These are phyloP conservation scores for Phytophthora pinifolia DNA, from an alignment of 352 stramenopile species.

Conservation along the genomic window DNA sequence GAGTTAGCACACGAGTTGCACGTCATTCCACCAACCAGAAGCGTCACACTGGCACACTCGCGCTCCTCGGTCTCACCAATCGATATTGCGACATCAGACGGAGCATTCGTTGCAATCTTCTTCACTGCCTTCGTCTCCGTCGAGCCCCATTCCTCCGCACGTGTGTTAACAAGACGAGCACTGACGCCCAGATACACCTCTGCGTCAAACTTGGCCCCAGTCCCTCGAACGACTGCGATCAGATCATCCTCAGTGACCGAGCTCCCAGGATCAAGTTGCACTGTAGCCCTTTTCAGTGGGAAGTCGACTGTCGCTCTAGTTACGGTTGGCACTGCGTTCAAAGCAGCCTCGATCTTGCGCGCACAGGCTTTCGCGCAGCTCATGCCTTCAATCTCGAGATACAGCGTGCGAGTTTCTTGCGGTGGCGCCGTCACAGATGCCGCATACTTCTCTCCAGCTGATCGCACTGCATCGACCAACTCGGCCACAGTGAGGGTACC, in stretches of 20 bases:
- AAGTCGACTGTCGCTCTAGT: conserved; percentile 48
- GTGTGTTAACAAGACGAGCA: too few species aligned
- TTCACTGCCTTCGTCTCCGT: too few species aligned
- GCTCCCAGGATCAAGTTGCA: conserved; percentile 47
- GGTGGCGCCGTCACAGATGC: conserved; percentile 19
- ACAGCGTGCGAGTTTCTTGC: conserved; percentile 29
- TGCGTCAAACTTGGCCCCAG: conserved; percentile 24
- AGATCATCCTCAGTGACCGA: background rate
- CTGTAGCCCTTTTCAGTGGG: conserved; percentile 43
- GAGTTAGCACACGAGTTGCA: conserved; percentile 89
- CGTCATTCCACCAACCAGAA: conserved; percentile 87
- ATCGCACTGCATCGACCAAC: conserved; percentile 54
- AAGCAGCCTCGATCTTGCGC: conserved; percentile 48
- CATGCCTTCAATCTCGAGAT: conserved; percentile 64
- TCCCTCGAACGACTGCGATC: too few species aligned
- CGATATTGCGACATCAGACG: conserved; percentile 41
- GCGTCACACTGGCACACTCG: conserved; percentile 47
- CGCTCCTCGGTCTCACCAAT: conserved; percentile 42
- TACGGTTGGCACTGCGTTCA: conserved; percentile 17
- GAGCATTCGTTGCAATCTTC: background rate
- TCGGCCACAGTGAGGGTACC: conserved; percentile 51
- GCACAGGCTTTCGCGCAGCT: conserved; percentile 55
- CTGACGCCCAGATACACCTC: conserved; percentile 54
- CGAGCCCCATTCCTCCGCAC: too few species aligned
- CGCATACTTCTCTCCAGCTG: conserved; percentile 46